Percentiles rank a stretch among this genome's conserved stretches.
Conservation (phyloP, 2,329 filamentous ascomycete genomes). For the Apiospora hydei region DNA sequence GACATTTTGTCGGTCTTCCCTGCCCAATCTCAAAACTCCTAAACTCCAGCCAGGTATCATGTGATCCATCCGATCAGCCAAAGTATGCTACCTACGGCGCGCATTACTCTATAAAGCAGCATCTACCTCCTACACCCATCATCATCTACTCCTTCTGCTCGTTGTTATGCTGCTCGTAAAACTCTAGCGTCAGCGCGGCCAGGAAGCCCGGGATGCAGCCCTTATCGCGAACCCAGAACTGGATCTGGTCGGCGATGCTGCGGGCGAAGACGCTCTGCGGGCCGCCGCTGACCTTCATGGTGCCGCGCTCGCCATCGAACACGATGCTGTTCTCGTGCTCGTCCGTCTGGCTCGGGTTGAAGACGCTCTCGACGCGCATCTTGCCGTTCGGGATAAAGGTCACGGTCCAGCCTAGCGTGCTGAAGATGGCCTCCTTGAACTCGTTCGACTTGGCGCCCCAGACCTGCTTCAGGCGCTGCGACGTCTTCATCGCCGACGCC, state of each 20-base stretch:
- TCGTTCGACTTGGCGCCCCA: conserved; percentile 91
- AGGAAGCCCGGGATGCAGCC: conserved; percentile 94
- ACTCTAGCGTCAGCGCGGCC: conserved; percentile 89
- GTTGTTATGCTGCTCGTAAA: conserved; percentile 72
- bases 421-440: conserved; percentile 94
- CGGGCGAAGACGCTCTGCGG: conserved; percentile 85
- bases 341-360: conserved; percentile 73
- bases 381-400: conserved; percentile 98
- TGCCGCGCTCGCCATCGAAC: conserved; percentile 92
- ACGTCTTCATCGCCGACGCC: conserved; percentile 80
- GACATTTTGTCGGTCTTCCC: neutral
- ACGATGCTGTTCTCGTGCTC: conserved; percentile 79
- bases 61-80: neutral
- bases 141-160: neutral
- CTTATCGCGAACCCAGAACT: conserved; percentile 95
- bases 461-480: conserved; percentile 87
- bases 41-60: conserved; percentile 22
- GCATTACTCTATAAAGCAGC: neutral
- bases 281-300: conserved; percentile 97
- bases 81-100: neutral
- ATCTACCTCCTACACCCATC: no score
- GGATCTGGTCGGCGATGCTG: conserved; percentile 85
- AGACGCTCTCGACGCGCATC: conserved; percentile 88
- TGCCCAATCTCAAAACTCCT: conserved; percentile 4
- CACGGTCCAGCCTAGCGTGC: conserved; percentile 90